Evolutionary conservation across 2,329 filamentous ascomycete genomes (phyloP).

Genomic region (Acephala macrosclerotiorum): DNA sequence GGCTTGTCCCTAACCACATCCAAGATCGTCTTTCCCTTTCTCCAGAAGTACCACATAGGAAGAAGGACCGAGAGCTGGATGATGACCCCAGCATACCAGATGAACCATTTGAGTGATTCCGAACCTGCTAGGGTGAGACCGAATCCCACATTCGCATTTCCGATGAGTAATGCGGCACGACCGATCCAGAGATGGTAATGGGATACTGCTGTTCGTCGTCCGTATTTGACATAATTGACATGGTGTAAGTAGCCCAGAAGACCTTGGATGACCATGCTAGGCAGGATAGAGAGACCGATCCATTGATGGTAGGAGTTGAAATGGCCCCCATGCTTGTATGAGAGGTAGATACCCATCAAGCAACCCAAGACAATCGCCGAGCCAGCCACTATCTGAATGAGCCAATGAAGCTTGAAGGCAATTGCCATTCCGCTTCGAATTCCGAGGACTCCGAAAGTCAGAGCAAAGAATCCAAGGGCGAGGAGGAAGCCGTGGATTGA

Average conservation of each 20-base stretch:
- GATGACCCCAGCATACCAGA: conserved; percentile 4
- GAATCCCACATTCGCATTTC: conserved; percentile 25
- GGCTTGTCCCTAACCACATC: conserved; percentile 15
- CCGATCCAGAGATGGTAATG: conserved; percentile 29
- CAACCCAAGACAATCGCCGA: conserved; percentile 22
- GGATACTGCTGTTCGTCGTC: conserved; percentile 20
- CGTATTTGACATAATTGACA: conserved; percentile 23
- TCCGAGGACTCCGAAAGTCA: conserved; percentile 20
- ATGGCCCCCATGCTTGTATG: conserved; percentile 18
- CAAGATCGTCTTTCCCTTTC: conserved; percentile 17
- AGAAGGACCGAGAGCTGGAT: conserved; percentile 16
- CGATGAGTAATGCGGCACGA: conserved; percentile 11
- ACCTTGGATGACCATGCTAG: conserved; percentile 18
- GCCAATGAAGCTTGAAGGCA: conserved; percentile 27
- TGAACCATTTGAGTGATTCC: conserved; percentile 7
- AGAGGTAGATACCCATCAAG: conserved; percentile 22
- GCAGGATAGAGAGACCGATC: conserved; percentile 20
- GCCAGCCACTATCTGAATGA: conserved; percentile 19
- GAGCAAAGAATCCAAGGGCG: conserved; percentile 18
- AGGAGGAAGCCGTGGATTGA: conserved; percentile 26
- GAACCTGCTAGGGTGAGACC: conserved; percentile 22
- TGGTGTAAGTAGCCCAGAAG: conserved; percentile 25
- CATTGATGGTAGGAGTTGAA: conserved; percentile 23
- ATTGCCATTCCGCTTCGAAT: conserved; percentile 22
- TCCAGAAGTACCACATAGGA: conserved; percentile 29